Evolutionary conservation across 2,329 filamentous ascomycete species (phyloP), one percentile per base, ranked within the genome.

Genomic region (Sporothrix phasma): DNA sequence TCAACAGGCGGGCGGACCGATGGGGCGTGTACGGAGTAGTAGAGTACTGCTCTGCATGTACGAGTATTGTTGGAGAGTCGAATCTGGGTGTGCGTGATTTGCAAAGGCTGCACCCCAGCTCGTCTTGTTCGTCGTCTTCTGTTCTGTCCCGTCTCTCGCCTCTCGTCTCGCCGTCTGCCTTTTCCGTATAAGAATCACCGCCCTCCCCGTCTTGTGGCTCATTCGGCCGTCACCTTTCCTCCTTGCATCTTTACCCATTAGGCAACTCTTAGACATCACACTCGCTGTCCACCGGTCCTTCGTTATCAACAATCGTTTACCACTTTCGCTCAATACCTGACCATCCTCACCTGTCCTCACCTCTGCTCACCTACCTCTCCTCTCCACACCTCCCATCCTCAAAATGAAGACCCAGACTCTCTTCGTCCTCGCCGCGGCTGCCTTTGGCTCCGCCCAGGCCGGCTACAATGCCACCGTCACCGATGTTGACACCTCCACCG

Each of bases 381-480:
- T 22, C 24, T 34, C 17, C 31, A 22, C 49, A 46, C 43, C n/a
- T n/a, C n/a, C n/a, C 26, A 61, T 26, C 13, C 4, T 56, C 66
- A 66, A 10, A 58, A 68, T 68, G 67, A 67, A 67, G 67, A 45
- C 61, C 19, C 54, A 63, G 54, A 63, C 64, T 19, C 51, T 62
- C 49, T 39, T 59, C 43, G 10, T 60, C 61, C 46, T 68, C 56
- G 60, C 65, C 17, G 64, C 66, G 24, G 64, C 62, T 47, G 49
- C 56, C 51, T 29, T 60, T 58, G 60, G 62, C 61, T 62, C 63
- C 29, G 58, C 64, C 22, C 17, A 45, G 37, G 63, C 64, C 31
- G 29, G 29, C 39, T 49, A 34, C 41, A 60, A 61, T 60, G 24
- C 45, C 17, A 51, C 56, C 54, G 45, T 39, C 13, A 49, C 62